These are phyloP conservation scores for Termitomyces sp. DNA, from an alignment of 1,284 basidiomycete species.

Conservation along the genomic window DNA sequence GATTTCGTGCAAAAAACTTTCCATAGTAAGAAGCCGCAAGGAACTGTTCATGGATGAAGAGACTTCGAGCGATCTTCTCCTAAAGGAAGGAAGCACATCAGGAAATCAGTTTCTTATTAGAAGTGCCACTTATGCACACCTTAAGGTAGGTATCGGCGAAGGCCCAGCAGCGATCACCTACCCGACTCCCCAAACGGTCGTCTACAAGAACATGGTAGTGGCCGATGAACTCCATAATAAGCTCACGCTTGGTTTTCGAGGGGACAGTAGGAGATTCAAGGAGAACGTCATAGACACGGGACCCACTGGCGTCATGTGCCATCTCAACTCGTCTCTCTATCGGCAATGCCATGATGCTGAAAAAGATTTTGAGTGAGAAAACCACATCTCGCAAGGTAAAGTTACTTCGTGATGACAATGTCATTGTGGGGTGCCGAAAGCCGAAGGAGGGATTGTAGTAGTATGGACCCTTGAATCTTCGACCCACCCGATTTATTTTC, in stretches of 20 bases:
- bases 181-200: conserved; percentile 83
- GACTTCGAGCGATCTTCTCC: conserved; percentile 86
- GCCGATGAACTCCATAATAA: conserved; percentile 73
- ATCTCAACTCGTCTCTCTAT: conserved; percentile 60
- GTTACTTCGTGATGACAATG: conserved; percentile 64
- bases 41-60: conserved; percentile 64
- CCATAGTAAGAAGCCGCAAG: conserved; percentile 79
- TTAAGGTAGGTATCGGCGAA: conserved; percentile 87
- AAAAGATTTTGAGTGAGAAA: conserved; percentile 1
- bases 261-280: conserved; percentile 67
- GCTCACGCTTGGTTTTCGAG: conserved; percentile 61
- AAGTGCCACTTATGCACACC: conserved; percentile 36
- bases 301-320: conserved; percentile 70
- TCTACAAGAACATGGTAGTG: conserved; percentile 76
- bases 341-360: conserved; percentile 57
- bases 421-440: conserved; percentile 63
- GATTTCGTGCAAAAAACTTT: conserved; percentile 77
- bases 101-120: background rate
- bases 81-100: conserved; percentile 25
- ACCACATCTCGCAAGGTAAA: background rate
- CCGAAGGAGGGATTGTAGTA: conserved; percentile 77
- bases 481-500: conserved; percentile 37
- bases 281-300: conserved; percentile 77
- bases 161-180: conserved; percentile 84
- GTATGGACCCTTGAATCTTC: conserved; percentile 80